A percentile compares a stretch with the other conserved stretches of the same genome.
Evolutionary conservation across 805 yeast species (phyloP).

Genomic region (Cyberlindnera xylosilytica): DNA sequence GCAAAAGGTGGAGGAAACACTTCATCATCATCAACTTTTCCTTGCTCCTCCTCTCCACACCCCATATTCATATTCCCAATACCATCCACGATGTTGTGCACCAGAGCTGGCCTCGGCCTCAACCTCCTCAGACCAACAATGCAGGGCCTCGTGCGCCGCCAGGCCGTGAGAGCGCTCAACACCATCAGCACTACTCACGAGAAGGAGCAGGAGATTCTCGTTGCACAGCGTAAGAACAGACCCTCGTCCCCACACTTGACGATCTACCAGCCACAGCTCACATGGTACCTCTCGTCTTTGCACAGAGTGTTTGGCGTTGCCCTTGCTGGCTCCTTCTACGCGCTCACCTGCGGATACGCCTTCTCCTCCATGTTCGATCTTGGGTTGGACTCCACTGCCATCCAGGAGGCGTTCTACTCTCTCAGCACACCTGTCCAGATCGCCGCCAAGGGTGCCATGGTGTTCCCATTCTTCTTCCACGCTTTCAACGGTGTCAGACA

Average conservation of each 20-base stretch:
- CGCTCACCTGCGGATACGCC: constrained; percentile 72
- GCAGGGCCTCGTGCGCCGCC: constrained; percentile 11
- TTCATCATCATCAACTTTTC: background rate
- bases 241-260: constrained; percentile 88
- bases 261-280: constrained; percentile 88
- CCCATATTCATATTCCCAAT: background rate
- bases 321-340: constrained; percentile 76
- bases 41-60: background rate
- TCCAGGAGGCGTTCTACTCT: constrained; percentile 40
- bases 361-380: constrained; percentile 62
- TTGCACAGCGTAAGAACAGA: constrained; percentile 81
- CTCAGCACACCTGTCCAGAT: constrained; percentile 63
- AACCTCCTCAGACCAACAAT: constrained; percentile 10
- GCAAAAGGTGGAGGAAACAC: background rate
- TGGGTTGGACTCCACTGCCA: constrained; percentile 31
- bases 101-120: constrained; percentile 13
- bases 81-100: constrained; percentile 6
- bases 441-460: constrained; percentile 63
- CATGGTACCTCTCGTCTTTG: constrained; percentile 73
- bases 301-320: constrained; percentile 90
- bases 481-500: constrained; percentile 87
- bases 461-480: constrained; percentile 88
- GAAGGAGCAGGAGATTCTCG: constrained; percentile 66
- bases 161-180: constrained; percentile 20
- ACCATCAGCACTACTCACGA: constrained; percentile 54